Evolutionary conservation across 2,329 filamentous ascomycete species (phyloP).

Genomic region (Scopulariopsis brevicaulis): DNA sequence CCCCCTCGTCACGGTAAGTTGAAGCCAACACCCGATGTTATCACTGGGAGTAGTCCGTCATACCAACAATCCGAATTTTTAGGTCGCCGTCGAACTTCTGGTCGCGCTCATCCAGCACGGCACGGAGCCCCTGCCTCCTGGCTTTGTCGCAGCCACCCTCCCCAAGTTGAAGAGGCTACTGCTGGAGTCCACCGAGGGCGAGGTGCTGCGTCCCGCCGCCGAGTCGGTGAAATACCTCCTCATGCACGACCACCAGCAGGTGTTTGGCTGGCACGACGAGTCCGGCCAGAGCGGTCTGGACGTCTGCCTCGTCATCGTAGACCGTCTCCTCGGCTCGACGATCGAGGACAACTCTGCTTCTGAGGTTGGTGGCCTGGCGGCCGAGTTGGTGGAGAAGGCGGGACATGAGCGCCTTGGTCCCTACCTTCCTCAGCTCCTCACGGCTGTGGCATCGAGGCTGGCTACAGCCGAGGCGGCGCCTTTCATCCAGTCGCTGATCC

Average conservation of each 20-base stretch:
- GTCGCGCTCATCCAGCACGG: conserved; percentile 73
- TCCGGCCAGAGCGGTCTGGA: conserved; percentile 75
- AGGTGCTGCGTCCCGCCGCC: conserved; percentile 77
- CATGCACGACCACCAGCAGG: conserved; percentile 77
- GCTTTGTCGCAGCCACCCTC: conserved; percentile 75
- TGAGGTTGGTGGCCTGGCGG: conserved; percentile 91
- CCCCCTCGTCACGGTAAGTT: conserved; percentile 61
- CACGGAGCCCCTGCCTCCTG: conserved; percentile 71
- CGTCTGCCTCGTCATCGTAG: conserved; percentile 82
- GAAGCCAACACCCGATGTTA: not conserved
- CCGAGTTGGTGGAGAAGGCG: conserved; percentile 90
- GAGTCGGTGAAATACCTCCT: conserved; percentile 83
- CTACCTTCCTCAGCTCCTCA: conserved; percentile 77
- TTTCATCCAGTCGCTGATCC: conserved; percentile 90
- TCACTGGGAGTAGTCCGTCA: not conserved
- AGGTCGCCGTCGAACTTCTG: conserved; percentile 75
- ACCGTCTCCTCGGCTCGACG: conserved; percentile 69
- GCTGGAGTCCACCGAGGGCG: conserved; percentile 74
- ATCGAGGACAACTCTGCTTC: conserved; percentile 91
- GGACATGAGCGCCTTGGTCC: conserved; percentile 84
- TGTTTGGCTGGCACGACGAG: conserved; percentile 77
- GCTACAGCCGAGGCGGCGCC: conserved; percentile 72
- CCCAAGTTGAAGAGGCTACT: conserved; percentile 79
- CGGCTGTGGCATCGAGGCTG: conserved; percentile 77
- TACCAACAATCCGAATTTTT: conserved; percentile 2